Evolutionary conservation across 1,284 basidiomycete genomes (phyloP).

Genomic region (Fomitopsis palustris): DNA sequence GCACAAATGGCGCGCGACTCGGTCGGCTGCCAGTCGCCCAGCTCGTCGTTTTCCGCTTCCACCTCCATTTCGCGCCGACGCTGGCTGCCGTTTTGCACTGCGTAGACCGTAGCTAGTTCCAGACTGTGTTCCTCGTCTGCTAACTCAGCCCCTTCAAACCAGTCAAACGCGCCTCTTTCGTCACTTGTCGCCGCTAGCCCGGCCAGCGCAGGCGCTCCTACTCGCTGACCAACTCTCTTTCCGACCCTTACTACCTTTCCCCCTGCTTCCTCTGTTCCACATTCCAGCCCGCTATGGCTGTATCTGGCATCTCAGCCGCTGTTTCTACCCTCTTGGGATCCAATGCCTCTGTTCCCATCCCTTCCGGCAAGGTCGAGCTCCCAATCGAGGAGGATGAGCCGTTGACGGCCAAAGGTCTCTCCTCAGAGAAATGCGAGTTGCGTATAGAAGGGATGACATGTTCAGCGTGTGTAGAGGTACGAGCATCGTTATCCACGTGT

Average conservation of each 20-base stretch:
- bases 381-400: slow-evolving; percentile 33
- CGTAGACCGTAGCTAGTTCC: background rate
- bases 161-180: background rate
- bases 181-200: background rate
- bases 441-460: slow-evolving; percentile 92
- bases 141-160: background rate
- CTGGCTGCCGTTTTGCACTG: background rate
- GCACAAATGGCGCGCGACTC: background rate
- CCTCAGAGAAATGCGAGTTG: slow-evolving; percentile 58
- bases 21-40: background rate
- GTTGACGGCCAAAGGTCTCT: slow-evolving; percentile 25
- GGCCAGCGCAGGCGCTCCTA: slow-evolving; percentile 21
- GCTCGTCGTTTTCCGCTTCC: background rate
- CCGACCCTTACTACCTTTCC: slow-evolving; percentile 6
- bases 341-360: slow-evolving; percentile 7
- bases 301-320: slow-evolving; percentile 18
- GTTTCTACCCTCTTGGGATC: slow-evolving; percentile 16
- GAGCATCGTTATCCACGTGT: slow-evolving; percentile 15
- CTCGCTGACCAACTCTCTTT: slow-evolving; percentile 5
- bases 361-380: slow-evolving; percentile 30
- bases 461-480: slow-evolving; percentile 84
- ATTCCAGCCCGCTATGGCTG: slow-evolving; percentile 7
- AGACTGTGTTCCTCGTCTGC: background rate
- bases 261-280: slow-evolving; percentile 2
- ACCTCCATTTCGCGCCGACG: background rate